These are phyloP conservation scores for Arabidopsis lyrata DNA, from an alignment of 441 rosid species.

Conservation along the genomic window DNA sequence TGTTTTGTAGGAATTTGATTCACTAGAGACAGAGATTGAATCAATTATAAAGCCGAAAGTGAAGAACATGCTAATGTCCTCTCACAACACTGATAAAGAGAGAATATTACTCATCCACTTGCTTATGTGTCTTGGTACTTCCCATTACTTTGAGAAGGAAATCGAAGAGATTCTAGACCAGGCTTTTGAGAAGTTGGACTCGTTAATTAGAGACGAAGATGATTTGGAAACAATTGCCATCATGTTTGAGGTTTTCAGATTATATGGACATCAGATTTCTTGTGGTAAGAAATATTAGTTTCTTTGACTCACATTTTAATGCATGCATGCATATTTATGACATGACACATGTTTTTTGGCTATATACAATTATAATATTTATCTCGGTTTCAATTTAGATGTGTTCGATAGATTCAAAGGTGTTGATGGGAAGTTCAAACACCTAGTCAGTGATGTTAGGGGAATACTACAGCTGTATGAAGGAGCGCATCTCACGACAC, in stretches of 20 bases:
- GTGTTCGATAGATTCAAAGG: conserved; percentile 2
- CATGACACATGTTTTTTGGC: too few relatives aligned
- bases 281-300: background rate
- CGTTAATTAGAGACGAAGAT: background rate
- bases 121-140: background rate
- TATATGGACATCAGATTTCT: background rate
- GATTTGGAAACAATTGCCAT: background rate
- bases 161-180: background rate
- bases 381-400: background rate
- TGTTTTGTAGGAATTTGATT: background rate
- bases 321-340: background rate
- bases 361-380: too few relatives aligned
- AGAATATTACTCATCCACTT: background rate
- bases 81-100: background rate
- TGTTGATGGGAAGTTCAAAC: conserved; percentile 6
- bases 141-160: conserved; percentile 7
- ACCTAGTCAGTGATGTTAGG: background rate
- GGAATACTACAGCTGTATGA: background rate
- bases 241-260: conserved; percentile 3
- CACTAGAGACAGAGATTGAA: background rate
- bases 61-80: background rate
- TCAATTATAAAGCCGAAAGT: background rate
- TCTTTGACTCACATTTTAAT: background rate
- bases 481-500: background rate
- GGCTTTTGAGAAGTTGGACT: background rate